Base-by-base conservation (phyloP, 306 rosid species). In the Trichosanthes cucumerina region DNA sequence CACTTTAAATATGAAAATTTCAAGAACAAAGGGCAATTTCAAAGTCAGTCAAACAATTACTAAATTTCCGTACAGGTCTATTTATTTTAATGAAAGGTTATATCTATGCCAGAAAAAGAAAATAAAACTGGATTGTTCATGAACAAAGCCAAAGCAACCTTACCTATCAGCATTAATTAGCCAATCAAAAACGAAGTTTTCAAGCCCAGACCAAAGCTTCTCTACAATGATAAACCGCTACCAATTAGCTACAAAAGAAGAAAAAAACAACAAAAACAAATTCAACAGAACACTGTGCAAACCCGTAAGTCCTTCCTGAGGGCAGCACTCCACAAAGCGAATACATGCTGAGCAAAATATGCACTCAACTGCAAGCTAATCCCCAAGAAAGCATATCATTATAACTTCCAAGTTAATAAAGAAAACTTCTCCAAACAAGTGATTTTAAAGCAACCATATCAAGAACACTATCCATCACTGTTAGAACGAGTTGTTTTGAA, bases 161-260 rank as follows among this genome's bases (percentile, higher is more conserved):
- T 88, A 96, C 99, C 98, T 90, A 86, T 96, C 98, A 76, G 98
- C 99, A 85, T 92, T 96, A 77, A 96, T 96, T 79, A 96, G 88
- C 99, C 99, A 96, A 83, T 96, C 99, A 70, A 96, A 93, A 83
- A 93, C 99, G 84, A 96, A 96, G 88, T 93, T 93, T 83, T 96
- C 99, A 68, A 96, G 99, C 81, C 99, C 99, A 76, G 97, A 92
- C 98, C 99, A 96, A 85, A 96, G 96, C 71, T 91, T 96, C 91
- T 96, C 99, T 96, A 95, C 82, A 87, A 77, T 19, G 57, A 79
- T 19, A 79, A 76, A 36, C 57, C n/a, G 34, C 50, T 65, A 19
- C 39, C 19, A 31, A 19, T 58, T 58, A 33, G 36, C 46, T 31
- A 78, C 50, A 53, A 80, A 34, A 76, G 56, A 21, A 31, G 0